phyloP scores from a whole-genome alignment of 306 rosid genomes.

The Prunus fruticosa region DNA sequence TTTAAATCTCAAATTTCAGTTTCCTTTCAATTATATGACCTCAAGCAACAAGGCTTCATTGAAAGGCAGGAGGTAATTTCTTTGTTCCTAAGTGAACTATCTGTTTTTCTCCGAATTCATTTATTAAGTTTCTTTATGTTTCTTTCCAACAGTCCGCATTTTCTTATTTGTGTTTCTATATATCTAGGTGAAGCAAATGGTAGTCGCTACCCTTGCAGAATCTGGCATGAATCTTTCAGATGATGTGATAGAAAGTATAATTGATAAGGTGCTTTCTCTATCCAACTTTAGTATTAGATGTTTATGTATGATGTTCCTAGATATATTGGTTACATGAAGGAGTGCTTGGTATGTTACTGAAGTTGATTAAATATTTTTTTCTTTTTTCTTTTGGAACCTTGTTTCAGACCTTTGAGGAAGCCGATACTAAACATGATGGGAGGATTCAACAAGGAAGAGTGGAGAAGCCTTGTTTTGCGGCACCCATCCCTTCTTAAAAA shows the following conservation, averaged over 20 bases:
- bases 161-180: slow-evolving; percentile 12
- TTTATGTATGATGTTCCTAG: not conserved
- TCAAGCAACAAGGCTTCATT: slow-evolving; percentile 96
- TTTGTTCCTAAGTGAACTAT: not conserved
- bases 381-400: slow-evolving; percentile 1
- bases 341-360: not conserved
- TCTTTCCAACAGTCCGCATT: slow-evolving; percentile 3
- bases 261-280: slow-evolving; percentile 71
- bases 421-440: slow-evolving; percentile 97
- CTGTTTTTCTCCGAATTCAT: not conserved
- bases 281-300: not conserved
- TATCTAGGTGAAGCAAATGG: slow-evolving; percentile 98
- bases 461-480: slow-evolving; percentile 90
- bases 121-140: not conserved
- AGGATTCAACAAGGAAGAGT: slow-evolving; percentile 96
- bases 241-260: slow-evolving; percentile 95
- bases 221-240: slow-evolving; percentile 99
- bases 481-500: slow-evolving; percentile 96
- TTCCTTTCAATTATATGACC: slow-evolving; percentile 95
- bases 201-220: slow-evolving; percentile 97
- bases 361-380: not conserved
- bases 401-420: slow-evolving; percentile 94
- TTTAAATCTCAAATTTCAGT: slow-evolving; percentile 52
- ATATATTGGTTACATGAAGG: not conserved
- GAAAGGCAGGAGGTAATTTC: slow-evolving; percentile 93